phyloP scores from a whole-genome alignment of 495 filamentous ascomycete species.

The Penicillium malachiteum region DNA sequence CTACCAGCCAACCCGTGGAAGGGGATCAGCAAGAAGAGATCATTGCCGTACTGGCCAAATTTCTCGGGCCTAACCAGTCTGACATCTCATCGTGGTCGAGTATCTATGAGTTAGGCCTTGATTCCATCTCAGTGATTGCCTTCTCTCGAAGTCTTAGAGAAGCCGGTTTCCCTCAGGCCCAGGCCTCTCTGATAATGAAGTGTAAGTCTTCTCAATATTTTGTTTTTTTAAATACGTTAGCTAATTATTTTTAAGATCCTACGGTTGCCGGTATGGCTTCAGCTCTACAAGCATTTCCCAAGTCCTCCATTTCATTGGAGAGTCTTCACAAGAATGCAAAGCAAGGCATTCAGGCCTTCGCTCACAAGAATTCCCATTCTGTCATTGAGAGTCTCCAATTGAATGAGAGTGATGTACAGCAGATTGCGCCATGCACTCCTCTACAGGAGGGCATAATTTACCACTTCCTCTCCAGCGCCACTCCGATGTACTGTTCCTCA shows the following conservation, averaged over 20 bases:
- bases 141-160: constrained; percentile 55
- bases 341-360: constrained; percentile 57
- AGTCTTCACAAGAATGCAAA: constrained; percentile 42
- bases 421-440: constrained; percentile 72
- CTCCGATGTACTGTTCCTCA: constrained; percentile 65
- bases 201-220: constrained; percentile 30
- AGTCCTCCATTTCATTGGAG: constrained; percentile 13
- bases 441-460: constrained; percentile 80
- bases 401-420: constrained; percentile 53
- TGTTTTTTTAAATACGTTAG: neutral
- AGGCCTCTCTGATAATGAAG: constrained; percentile 64
- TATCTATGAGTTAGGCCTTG: constrained; percentile 78
- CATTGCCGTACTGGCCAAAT: constrained; percentile 47
- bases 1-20: constrained; percentile 30
- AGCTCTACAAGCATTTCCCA: constrained; percentile 28
- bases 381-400: constrained; percentile 49
- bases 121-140: constrained; percentile 75
- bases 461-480: constrained; percentile 54
- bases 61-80: constrained; percentile 39
- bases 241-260: constrained; percentile 43
- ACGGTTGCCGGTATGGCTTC: constrained; percentile 47
- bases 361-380: constrained; percentile 49
- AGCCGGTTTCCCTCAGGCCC: constrained; percentile 54
- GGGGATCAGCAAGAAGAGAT: constrained; percentile 46
- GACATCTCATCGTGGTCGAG: constrained; percentile 56